Evolutionary conservation across 257 asterid species (phyloP), one percentile per base, ranked within the genome.

Genomic region (Penstemon newberryi): DNA sequence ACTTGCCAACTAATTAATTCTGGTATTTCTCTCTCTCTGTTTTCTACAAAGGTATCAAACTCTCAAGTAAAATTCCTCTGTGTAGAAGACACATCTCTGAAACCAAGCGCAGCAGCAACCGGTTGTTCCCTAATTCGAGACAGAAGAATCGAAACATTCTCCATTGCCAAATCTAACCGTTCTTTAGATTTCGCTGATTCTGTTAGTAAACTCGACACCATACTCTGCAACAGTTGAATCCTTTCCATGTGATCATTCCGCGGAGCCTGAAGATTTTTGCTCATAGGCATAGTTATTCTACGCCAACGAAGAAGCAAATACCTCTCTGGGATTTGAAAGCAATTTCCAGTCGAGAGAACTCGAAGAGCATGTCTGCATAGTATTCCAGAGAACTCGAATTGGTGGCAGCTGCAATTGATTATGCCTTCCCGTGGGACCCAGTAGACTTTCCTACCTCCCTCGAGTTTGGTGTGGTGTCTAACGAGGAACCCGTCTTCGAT

Each of bases 301-400:
- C 92, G 82, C 99, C 99, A 93, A 3, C 99, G 80, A 4, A 80
- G 69, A 39, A 83, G 96, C 58, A 93, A 80, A 65, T 88, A 88
- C 70, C 87, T 77, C 42, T 93, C 99, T 0, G 99, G 97, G 66
- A 93, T 86, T 70, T 93, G 96, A 79, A 93, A 93, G 82, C 99
- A 93, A 60, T 93, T 93, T 42, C 95, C 96, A 0, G 97, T 84
- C 1, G 99, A 90, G 13, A 93, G 85, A 66, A 90, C 99, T 50
- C 97, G 87, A 65, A 93, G 92, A 9, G 96, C 93, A 49, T 93
- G 99, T 75, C 96, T 80, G 60, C 97, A 93, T 46, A 93, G 91
- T 70, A 90, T 90, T 8, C 97, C 97, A 7, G 96, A 86, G 84
- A 87, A 90, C 80, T 93, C 99, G 47, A 90, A 93, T 19, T 79